These are phyloP conservation scores for Proliferodiscus dingleyae DNA, from an alignment of 2,329 filamentous ascomycete species.

Conservation along the genomic window DNA sequence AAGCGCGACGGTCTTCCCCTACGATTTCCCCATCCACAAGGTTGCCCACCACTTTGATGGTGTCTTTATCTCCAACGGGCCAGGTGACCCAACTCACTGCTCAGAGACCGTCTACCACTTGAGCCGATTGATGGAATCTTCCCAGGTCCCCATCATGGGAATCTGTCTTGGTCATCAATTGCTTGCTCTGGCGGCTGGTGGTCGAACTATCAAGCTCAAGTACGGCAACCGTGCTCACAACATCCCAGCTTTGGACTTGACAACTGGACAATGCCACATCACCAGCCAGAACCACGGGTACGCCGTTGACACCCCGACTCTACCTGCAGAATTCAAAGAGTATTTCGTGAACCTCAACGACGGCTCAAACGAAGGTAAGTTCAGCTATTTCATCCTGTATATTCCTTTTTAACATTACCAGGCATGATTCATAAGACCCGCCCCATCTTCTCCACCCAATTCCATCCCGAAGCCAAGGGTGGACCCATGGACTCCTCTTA, in stretches of 20 bases:
- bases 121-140: conserved; percentile 82
- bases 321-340: conserved; percentile 87
- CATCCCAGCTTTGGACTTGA: conserved; percentile 91
- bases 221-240: conserved; percentile 99
- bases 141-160: conserved; percentile 89
- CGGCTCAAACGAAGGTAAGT: conserved; percentile 81
- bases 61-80: conserved; percentile 98
- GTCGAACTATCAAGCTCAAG: conserved; percentile 93
- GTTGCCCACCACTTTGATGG: conserved; percentile 96
- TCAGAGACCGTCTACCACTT: conserved; percentile 92
- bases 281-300: conserved; percentile 99
- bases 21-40: conserved; percentile 97
- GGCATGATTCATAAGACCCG: conserved; percentile 91
- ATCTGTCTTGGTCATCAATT: conserved; percentile 98
- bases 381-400: neutral
- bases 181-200: conserved; percentile 82
- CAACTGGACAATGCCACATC: conserved; percentile 96
- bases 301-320: conserved; percentile 79
- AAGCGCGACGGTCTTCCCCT: conserved; percentile 91
- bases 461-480: conserved; percentile 97
- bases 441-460: conserved; percentile 97
- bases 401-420: conserved; percentile 20
- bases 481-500: conserved; percentile 94
- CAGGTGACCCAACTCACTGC: conserved; percentile 96
- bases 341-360: conserved; percentile 99